A percentile compares a stretch with the other conserved stretches of the same genome.
Evolutionary conservation across 2,329 filamentous ascomycete species (phyloP).

Genomic region (Botryotinia calthae): DNA sequence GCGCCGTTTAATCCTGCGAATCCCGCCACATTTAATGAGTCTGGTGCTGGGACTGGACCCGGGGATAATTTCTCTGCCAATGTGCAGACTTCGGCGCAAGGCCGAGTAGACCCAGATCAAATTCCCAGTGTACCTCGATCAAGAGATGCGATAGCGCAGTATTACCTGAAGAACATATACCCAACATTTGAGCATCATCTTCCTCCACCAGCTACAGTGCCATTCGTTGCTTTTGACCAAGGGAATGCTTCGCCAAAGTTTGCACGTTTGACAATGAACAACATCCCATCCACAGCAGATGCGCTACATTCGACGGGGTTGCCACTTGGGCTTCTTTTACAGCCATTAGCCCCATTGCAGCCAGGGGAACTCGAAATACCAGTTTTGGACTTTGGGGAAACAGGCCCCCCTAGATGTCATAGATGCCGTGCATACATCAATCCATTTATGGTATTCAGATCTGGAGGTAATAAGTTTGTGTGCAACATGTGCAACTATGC

Average conservation of each 20-base stretch:
- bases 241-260: conserved; percentile 96
- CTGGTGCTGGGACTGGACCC: conserved; percentile 45
- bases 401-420: conserved; percentile 84
- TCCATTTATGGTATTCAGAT: conserved; percentile 96
- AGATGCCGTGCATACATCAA: conserved; percentile 97
- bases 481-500: conserved; percentile 98
- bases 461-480: conserved; percentile 92
- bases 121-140: conserved; percentile 87
- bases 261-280: conserved; percentile 87
- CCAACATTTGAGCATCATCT: conserved; percentile 94
- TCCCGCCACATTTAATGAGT: conserved; percentile 46
- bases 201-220: conserved; percentile 81
- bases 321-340: conserved; percentile 82
- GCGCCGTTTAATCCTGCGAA: conserved; percentile 49
- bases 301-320: conserved; percentile 76
- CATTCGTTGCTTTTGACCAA: conserved; percentile 93
- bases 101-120: conserved; percentile 83
- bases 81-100: conserved; percentile 62
- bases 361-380: conserved; percentile 84
- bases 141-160: conserved; percentile 76
- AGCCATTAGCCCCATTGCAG: conserved; percentile 80
- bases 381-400: conserved; percentile 90
- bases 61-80: conserved; percentile 43
- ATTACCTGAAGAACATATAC: conserved; percentile 85
- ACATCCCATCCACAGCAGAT: conserved; percentile 80